Conservation (phyloP, 163 green algal species). For the Prototheca cutis region DNA sequence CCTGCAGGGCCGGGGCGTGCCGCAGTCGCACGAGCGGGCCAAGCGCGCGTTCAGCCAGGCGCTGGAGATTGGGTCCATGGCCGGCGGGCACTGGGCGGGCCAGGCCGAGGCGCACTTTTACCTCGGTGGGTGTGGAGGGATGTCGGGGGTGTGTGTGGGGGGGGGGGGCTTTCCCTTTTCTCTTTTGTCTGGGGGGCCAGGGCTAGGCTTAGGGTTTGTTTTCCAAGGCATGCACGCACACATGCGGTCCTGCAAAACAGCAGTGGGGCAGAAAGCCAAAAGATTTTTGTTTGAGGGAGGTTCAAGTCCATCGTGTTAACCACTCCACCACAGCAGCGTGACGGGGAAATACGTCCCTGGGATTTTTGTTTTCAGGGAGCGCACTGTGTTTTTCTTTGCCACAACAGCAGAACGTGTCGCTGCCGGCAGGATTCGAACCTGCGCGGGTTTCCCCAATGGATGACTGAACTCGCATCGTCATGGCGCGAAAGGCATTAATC, state of each 20-base stretch:
- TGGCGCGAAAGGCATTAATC: too few species aligned
- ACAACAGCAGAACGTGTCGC: neutral
- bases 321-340: constrained; percentile 8
- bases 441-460: constrained; percentile 7
- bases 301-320: constrained; percentile 13
- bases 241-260: neutral
- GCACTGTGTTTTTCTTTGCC: neutral
- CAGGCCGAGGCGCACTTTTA: constrained; percentile 52
- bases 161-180: too few species aligned
- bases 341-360: neutral
- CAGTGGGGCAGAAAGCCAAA: neutral
- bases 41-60: constrained; percentile 53
- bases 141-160: too few species aligned
- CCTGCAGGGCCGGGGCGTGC: constrained; percentile 54
- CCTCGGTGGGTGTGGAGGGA: constrained; percentile 27
- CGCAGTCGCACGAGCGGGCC: constrained; percentile 41
- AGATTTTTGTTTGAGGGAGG: neutral
- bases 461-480: neutral
- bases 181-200: too few species aligned
- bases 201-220: too few species aligned
- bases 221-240: neutral
- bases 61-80: constrained; percentile 11
- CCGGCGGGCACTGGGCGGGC: constrained; percentile 11
- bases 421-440: constrained; percentile 12
- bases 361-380: neutral